Base-by-base conservation (phyloP, 768 basidiomycete species). In the Auricularia cornea region DNA sequence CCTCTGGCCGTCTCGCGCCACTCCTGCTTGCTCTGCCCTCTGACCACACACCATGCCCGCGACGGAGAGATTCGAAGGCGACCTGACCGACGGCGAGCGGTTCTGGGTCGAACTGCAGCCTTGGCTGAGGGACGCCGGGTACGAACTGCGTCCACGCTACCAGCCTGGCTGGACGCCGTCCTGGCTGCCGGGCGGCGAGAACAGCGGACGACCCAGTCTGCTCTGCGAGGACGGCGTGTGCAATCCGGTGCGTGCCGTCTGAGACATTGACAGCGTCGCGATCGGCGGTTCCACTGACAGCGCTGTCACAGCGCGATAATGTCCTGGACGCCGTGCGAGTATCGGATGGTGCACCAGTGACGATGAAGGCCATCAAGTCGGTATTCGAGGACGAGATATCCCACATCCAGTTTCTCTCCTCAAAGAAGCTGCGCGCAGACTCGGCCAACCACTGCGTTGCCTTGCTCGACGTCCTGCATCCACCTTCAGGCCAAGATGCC, bases 401-500 rank as follows among this genome's bases (percentile, higher is more conserved):
- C 2, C 65, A 68, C 3, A 20, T 54, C 4, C 38, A 18, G 26
- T 51, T 63, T 2, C 61, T 71, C 35, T 65, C 62, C 4, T 59
- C 60, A n/a, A 44, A 60, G 2, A 62, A 18, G 11, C 57, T 68
- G 2, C 59, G 56, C 11, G 52, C 32, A 0, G 65, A 68, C 33
- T 60, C 71, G 6, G 64, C 67, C 2, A 72, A 72, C 32, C 72
- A 71, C 57, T 70, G 65, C 40, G 67, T 67, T 0, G 66, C 63
- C 0, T 29, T 71, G 0, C 48, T 68, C n/a, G 71, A 70, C 4
- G 48, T 71, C 11, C 61, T 70, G 3, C 41, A 57, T 29, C 40
- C 66, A 62, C 68, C 44, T 63, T 71, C n/a, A 66, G 68, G 66
- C 70, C 72, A 16, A 62, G 66, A 23, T 64, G 72, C 2, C 57